Percentiles rank a stretch among this genome's conserved stretches.
phyloP scores from a whole-genome alignment of 441 rosid species.

The Syzygium syzygioides region DNA sequence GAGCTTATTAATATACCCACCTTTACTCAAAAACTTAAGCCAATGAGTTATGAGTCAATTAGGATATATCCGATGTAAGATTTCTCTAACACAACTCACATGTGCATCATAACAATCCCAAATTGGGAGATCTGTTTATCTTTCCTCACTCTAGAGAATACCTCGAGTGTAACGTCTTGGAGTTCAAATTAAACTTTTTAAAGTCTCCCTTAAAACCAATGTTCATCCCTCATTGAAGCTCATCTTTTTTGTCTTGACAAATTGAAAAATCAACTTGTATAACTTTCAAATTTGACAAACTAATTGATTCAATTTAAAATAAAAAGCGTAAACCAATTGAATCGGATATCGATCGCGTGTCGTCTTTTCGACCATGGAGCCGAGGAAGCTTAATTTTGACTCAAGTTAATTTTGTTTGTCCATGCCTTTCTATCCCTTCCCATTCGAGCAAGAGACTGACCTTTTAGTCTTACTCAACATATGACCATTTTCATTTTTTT shows the following conservation, averaged over 20 bases:
- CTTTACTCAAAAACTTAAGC: too few species aligned
- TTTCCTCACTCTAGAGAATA: too few species aligned
- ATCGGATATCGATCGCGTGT: not conserved
- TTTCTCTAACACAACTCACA: too few species aligned
- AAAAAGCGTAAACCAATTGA: not conserved
- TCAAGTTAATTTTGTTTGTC: not conserved
- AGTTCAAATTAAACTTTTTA: too few species aligned
- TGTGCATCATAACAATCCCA: too few species aligned
- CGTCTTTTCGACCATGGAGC: not conserved
- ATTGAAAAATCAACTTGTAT: not conserved
- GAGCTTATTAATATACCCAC: too few species aligned
- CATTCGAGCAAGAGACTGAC: not conserved
- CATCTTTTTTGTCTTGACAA: not conserved
- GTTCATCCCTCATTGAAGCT: not conserved
- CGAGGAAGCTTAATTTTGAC: not conserved
- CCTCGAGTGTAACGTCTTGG: rapidly evolving
- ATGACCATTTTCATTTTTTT: not conserved
- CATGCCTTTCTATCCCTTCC: not conserved
- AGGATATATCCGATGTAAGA: too few species aligned
- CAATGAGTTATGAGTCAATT: too few species aligned
- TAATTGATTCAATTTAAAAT: not conserved
- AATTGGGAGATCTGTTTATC: too few species aligned
- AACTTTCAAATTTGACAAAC: not conserved
- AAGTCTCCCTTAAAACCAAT: too few species aligned
- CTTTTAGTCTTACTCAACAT: not conserved